phyloP scores from a whole-genome alignment of 176 grass and related monocot genomes.

The Oryza longistaminata region DNA sequence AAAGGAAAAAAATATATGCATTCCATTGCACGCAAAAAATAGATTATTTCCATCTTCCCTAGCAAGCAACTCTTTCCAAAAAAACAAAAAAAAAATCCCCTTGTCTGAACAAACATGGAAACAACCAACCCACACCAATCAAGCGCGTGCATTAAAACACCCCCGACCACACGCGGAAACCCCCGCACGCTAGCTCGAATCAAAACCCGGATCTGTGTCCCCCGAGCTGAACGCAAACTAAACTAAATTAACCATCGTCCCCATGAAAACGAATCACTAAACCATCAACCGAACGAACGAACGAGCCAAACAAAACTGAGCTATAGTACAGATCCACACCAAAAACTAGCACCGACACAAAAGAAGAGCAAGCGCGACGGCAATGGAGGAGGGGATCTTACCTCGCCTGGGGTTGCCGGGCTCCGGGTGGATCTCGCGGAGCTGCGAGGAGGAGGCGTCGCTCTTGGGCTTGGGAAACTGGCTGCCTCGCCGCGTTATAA shows the following conservation, averaged over 20 bases:
- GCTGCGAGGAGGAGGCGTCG: background rate
- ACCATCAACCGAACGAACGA: background rate
- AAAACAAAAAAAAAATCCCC: too few relatives aligned
- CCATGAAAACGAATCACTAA: background rate
- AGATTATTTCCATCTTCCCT: background rate
- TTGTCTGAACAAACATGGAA: constrained; percentile 14
- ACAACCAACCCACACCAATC: constrained; percentile 1
- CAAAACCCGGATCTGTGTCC: constrained; percentile 34
- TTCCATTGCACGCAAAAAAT: background rate
- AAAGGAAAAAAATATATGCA: background rate
- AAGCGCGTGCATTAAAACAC: constrained; percentile 24
- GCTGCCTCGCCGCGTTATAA: constrained; percentile 48
- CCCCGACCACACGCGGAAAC: background rate
- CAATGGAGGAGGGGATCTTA: constrained; percentile 45
- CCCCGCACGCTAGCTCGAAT: background rate
- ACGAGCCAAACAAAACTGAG: background rate
- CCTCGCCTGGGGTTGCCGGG: constrained; percentile 24
- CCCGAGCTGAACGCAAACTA: background rate
- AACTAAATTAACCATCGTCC: background rate
- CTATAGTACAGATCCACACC: constrained; percentile 39
- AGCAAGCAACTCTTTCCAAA: background rate
- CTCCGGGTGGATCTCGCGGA: constrained; percentile 42
- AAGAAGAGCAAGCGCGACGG: background rate
- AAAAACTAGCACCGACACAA: background rate
- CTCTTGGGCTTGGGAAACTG: background rate